These are phyloP conservation scores for Coemansia sp. DNA, from an alignment of 192 early-diverging fungal genomes.

Conservation along the genomic window DNA sequence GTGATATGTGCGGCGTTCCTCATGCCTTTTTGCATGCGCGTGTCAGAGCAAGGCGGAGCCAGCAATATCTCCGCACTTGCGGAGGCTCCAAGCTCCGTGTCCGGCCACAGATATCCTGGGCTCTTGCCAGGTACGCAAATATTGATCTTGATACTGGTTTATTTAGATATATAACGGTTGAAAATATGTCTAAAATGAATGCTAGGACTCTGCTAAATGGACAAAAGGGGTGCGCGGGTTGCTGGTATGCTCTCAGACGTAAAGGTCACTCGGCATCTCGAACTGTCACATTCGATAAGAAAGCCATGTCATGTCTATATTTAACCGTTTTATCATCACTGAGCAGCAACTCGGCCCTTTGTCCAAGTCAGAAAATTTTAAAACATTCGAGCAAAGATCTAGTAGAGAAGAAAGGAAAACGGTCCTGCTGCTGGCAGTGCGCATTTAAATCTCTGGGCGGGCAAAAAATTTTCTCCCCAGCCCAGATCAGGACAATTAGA, in stretches of 20 bases:
- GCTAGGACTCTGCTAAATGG: not conserved
- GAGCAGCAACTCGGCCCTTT: conserved; percentile 12
- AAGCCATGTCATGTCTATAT: conserved; percentile 50
- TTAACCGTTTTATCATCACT: conserved; percentile 28
- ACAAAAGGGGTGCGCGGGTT: not conserved
- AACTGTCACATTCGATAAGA: conserved; percentile 43
- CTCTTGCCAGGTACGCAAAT: not conserved
- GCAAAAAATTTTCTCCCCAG: conserved; percentile 12
- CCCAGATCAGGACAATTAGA: not conserved
- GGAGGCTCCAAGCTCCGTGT: not conserved
- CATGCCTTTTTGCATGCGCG: not conserved
- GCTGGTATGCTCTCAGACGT: conserved; percentile 31
- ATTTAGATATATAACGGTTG: not conserved
- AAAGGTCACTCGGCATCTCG: conserved; percentile 29
- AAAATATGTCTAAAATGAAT: not conserved
- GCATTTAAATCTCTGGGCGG: not conserved
- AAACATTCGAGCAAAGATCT: not conserved
- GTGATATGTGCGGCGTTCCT: not conserved
- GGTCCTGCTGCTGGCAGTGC: too few species aligned
- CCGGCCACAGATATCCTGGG: not conserved
- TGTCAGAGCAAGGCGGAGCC: not conserved
- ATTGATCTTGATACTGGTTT: not conserved
- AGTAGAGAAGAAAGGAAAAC: not conserved
- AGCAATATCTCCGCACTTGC: not conserved
- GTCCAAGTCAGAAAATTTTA: conserved; percentile 16